A percentile compares a stretch with the other conserved stretches of the same genome.
Conservation (phyloP, 805 yeast species). For the Starmera pachycereana region DNA sequence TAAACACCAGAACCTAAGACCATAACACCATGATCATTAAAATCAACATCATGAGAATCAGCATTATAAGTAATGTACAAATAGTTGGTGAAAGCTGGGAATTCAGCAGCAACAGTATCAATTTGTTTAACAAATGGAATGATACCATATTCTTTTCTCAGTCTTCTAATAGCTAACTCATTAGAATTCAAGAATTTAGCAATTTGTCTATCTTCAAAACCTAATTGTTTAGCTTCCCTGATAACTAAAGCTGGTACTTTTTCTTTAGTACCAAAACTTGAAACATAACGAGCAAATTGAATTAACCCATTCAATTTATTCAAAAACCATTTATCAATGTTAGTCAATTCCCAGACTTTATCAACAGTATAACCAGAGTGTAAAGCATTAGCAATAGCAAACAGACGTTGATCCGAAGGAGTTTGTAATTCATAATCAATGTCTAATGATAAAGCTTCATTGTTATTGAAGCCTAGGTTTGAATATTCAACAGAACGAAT, state of each 20-base stretch:
- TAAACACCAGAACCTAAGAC: slow-evolving; percentile 98
- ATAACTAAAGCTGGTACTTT: slow-evolving; percentile 53
- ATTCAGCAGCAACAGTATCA: slow-evolving; percentile 98
- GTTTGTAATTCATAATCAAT: slow-evolving; percentile 90
- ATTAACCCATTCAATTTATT: slow-evolving; percentile 73
- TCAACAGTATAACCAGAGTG: slow-evolving; percentile 84
- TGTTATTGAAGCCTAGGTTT: slow-evolving; percentile 77
- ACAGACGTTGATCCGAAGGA: slow-evolving; percentile 94
- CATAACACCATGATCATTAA: slow-evolving; percentile 89
- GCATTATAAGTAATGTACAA: slow-evolving; percentile 93
- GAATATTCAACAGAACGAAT: slow-evolving; percentile 94
- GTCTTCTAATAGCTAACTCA: slow-evolving; percentile 85
- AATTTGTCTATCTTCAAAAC: slow-evolving; percentile 94
- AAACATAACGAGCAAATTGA: slow-evolving; percentile 53
- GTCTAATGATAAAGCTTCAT: slow-evolving; percentile 74
- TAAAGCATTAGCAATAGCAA: slow-evolving; percentile 94
- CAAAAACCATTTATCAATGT: slow-evolving; percentile 94
- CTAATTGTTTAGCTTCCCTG: slow-evolving; percentile 89
- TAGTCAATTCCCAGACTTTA: slow-evolving; percentile 81
- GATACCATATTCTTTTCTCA: slow-evolving; percentile 79
- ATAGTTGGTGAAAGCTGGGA: slow-evolving; percentile 94
- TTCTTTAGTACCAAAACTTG: slow-evolving; percentile 41
- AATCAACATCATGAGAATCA: slow-evolving; percentile 74
- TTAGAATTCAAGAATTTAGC: slow-evolving; percentile 82
- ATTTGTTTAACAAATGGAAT: slow-evolving; percentile 92